These are phyloP conservation scores for Paramyrothecium roridum DNA, from an alignment of 2,329 filamentous ascomycete species.

Conservation along the genomic window DNA sequence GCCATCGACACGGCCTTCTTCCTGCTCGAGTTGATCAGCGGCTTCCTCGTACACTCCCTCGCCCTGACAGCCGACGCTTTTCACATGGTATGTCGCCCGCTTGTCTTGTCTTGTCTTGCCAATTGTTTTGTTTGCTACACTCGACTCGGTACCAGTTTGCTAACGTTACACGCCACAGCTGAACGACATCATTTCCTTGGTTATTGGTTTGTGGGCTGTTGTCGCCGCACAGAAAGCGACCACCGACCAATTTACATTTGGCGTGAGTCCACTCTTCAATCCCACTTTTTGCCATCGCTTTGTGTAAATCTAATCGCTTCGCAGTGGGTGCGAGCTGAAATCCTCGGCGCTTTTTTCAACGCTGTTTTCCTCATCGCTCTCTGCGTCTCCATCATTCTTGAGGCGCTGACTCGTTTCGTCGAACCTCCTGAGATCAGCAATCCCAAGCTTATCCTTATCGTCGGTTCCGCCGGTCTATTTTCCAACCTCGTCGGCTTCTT, in stretches of 20 bases:
- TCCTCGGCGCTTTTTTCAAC: constrained; percentile 92
- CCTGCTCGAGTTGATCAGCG: constrained; percentile 79
- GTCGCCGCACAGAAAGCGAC: constrained; percentile 80
- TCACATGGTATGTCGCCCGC: constrained; percentile 71
- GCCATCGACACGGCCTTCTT: constrained; percentile 89
- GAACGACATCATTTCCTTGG: constrained; percentile 94
- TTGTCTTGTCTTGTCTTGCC: constrained; percentile 5
- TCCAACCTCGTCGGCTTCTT: constrained; percentile 89
- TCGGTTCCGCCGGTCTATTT: constrained; percentile 79
- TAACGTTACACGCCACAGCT: constrained; percentile 47
- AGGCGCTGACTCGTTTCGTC: constrained; percentile 87
- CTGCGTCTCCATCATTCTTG: constrained; percentile 93
- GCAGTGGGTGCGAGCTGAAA: constrained; percentile 95
- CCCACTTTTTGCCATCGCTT: background rate
- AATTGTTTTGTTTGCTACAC: background rate
- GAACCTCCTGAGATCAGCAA: constrained; percentile 86
- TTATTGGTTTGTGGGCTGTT: constrained; percentile 93
- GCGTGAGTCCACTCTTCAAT: constrained; percentile 52
- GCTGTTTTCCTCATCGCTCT: constrained; percentile 96
- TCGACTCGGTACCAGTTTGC: no score
- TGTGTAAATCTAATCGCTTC: constrained; percentile 14
- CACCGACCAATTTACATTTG: constrained; percentile 93
- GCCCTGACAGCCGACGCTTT: constrained; percentile 96
- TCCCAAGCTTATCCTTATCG: constrained; percentile 82
- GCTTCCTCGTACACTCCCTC: constrained; percentile 85